Evolutionary conservation across 495 filamentous ascomycete genomes (phyloP).

Genomic region (Aspergillus heteromorphus): DNA sequence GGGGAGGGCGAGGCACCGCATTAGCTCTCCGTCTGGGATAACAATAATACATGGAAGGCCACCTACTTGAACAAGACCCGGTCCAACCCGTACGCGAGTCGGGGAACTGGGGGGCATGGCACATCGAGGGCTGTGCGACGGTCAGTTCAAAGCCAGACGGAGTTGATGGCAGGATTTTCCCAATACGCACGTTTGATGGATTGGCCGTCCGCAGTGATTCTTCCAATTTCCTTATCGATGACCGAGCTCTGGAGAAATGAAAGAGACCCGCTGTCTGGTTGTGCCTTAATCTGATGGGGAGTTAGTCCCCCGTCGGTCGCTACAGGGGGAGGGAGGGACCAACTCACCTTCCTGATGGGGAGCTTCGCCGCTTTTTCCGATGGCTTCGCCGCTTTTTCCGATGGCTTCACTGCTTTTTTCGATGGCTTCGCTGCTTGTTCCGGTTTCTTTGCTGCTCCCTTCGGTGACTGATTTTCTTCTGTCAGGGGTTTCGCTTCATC

Average conservation of each 20-base stretch:
- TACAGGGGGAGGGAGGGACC: neutral
- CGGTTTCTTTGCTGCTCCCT: no score
- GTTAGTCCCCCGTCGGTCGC: neutral
- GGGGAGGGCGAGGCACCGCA: neutral
- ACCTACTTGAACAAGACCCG: slow-evolving; percentile 84
- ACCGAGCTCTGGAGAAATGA: neutral
- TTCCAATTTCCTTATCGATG: slow-evolving; percentile 10
- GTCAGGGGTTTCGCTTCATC: no score
- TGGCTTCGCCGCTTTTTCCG: neutral
- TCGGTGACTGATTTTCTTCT: no score
- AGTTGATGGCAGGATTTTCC: neutral
- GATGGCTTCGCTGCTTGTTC: no score
- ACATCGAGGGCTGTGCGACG: slow-evolving; percentile 42
- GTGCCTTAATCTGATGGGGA: neutral
- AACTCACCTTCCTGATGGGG: no score
- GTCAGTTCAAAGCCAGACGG: neutral
- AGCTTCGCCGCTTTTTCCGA: no score
- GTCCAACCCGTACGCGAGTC: slow-evolving; percentile 73
- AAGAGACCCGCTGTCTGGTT: no score
- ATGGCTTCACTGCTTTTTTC: no score
- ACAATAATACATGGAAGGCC: neutral
- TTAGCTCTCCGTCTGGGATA: slow-evolving; percentile 10
- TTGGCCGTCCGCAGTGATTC: slow-evolving; percentile 6
- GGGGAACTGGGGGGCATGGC: slow-evolving; percentile 57
- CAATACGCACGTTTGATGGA: slow-evolving; percentile 20